Evolutionary conservation across 2,329 filamentous ascomycete species (phyloP).

Genomic region (Neoarthrinium moseri): DNA sequence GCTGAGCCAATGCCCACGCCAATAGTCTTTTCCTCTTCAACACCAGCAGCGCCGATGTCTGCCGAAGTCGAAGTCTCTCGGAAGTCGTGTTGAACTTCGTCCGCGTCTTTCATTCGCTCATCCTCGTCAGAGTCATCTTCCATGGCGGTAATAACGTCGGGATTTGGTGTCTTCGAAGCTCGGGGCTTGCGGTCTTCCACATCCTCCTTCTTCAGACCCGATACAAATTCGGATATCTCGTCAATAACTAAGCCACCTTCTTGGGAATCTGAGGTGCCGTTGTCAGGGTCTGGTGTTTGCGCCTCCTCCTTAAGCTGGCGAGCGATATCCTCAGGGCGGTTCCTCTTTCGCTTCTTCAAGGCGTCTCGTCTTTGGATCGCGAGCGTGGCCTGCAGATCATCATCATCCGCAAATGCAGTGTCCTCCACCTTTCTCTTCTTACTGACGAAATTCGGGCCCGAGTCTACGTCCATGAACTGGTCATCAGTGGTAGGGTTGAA

Average conservation of each 20-base stretch:
- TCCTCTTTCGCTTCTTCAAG: slow-evolving; percentile 88
- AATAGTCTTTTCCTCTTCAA: slow-evolving; percentile 83
- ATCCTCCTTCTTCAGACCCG: slow-evolving; percentile 70
- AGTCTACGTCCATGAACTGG: slow-evolving; percentile 75
- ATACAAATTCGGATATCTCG: slow-evolving; percentile 92
- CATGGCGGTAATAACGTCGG: slow-evolving; percentile 42
- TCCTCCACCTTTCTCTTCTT: slow-evolving; percentile 67
- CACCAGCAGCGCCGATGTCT: slow-evolving; percentile 63
- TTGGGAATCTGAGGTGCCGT: slow-evolving; percentile 38
- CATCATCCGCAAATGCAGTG: slow-evolving; percentile 79
- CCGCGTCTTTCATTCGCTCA: slow-evolving; percentile 44
- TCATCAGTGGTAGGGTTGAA: slow-evolving; percentile 36
- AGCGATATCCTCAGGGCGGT: slow-evolving; percentile 82
- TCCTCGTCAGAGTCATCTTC: slow-evolving; percentile 44
- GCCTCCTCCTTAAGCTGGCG: slow-evolving; percentile 71
- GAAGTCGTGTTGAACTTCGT: slow-evolving; percentile 48
- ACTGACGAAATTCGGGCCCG: slow-evolving; percentile 37
- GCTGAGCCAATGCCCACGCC: slow-evolving; percentile 78
- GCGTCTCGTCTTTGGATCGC: slow-evolving; percentile 79
- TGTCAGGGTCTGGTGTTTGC: slow-evolving; percentile 47
- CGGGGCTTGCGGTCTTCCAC: slow-evolving; percentile 54
- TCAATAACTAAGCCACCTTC: slow-evolving; percentile 79
- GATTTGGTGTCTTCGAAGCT: slow-evolving; percentile 37
- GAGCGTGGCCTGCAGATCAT: slow-evolving; percentile 84
- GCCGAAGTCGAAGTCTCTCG: slow-evolving; percentile 38